Evolutionary conservation across 163 green algal genomes (phyloP).

Genomic region (Botryococcus braunii): DNA sequence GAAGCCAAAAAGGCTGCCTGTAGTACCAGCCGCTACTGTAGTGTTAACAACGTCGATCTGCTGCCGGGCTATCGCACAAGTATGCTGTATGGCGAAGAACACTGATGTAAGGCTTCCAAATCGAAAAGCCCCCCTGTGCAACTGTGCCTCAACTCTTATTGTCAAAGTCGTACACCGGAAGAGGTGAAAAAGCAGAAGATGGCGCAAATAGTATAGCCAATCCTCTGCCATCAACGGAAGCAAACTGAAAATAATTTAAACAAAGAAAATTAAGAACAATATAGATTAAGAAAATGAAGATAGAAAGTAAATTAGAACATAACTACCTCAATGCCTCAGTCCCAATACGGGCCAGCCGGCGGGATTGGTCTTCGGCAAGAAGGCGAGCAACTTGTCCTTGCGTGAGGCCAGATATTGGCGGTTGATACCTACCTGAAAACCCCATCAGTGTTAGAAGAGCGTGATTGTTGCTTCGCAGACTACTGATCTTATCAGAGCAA

Average conservation of each 20-base stretch:
- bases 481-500: not conserved
- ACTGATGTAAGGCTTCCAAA: constrained; percentile 14
- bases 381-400: constrained; percentile 12
- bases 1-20: constrained; percentile 15
- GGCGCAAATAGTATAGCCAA: not conserved
- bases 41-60: constrained; percentile 5
- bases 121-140: constrained; percentile 13
- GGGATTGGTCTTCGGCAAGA: constrained; percentile 17
- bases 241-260: not conserved
- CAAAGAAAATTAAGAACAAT: not conserved
- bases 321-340: constrained; percentile 15
- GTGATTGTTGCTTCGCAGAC: not conserved
- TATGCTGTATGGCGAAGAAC: constrained; percentile 15
- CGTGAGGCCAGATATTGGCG: not conserved
- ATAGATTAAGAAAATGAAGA: not conserved
- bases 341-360: constrained; percentile 3
- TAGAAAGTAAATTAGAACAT: not conserved
- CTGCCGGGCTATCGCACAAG: constrained; percentile 11
- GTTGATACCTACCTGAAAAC: constrained; percentile 1
- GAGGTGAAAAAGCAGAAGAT: not conserved
- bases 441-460: not conserved
- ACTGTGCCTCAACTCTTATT: not conserved
- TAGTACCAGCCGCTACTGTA: not conserved
- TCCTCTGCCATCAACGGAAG: not conserved
- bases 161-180: not conserved